Evolutionary conservation across 176 grass and related monocot genomes (phyloP), one percentile per base, ranked within the genome.

Genomic region (Avena sativa): DNA sequence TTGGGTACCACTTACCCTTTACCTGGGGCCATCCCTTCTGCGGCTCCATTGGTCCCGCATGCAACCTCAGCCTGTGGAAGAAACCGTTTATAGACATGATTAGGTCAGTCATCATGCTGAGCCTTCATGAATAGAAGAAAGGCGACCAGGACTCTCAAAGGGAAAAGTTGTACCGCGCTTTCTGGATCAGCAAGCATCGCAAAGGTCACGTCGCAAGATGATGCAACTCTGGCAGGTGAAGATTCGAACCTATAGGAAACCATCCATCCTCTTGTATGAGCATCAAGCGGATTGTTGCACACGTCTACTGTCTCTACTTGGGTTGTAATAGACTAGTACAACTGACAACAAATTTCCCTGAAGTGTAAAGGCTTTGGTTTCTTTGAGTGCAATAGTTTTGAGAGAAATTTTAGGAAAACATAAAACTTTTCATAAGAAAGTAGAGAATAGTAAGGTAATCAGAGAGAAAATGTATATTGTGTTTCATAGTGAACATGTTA

Each of bases 181-280:
- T 85, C 86, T 76, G 96, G 93, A 55, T 98, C 96, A 80, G 93
- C 96, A 59, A 95, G 88, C 93, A 94, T 95, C 20, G 90, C 88
- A 83, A 98, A 95, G 36, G 96, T 95, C 72, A 98, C 91, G 46
- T 95, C 88, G 15, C 91, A 94, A 58, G 96, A 89, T 12, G 91
- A 92, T 86, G 91, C 88, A 59, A 94, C 90, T 84, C 76, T 26
- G 40, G 91, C 96, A 12, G 93, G 91, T 26, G 96, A 91, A 78
- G 91, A 66, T 91, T 89, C 91, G 17, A 84, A 94, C 89, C 91
- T 95, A 86, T 83, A 80, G 78, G 79, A 36, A 12, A 12, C n/a
- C 74, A 83, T 34, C 32, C 32, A 34, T 48, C 9, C 25, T 66
- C 74, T 57, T 79, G 16, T 67, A 56, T 40, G 20, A 82, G 80